Percentiles rank a stretch among this genome's conserved stretches.
These are phyloP conservation scores for Pleurostoma richardsiae DNA, from an alignment of 2,329 filamentous ascomycete species.

Conservation along the genomic window DNA sequence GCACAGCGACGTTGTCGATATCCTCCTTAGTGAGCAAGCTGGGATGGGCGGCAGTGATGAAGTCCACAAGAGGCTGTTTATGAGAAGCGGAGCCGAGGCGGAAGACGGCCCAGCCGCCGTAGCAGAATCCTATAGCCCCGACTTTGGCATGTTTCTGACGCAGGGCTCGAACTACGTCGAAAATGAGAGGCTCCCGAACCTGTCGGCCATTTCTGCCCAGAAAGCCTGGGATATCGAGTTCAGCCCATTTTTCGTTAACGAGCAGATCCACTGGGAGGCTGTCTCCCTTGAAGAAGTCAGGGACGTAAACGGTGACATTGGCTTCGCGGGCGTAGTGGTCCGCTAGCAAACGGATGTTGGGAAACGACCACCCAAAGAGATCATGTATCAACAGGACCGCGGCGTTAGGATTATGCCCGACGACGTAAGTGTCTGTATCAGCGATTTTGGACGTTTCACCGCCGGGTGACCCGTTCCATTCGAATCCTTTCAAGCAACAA, in stretches of 20 bases:
- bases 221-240: neutral
- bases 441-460: neutral
- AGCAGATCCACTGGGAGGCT: neutral
- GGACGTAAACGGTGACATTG: conserved; percentile 38
- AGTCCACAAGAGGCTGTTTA: conserved; percentile 35
- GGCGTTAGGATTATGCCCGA: conserved; percentile 27
- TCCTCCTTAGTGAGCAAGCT: conserved; percentile 35
- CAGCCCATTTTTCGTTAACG: neutral
- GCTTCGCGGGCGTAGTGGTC: conserved; percentile 40
- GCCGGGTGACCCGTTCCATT: neutral
- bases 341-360: conserved; percentile 41
- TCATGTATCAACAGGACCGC: conserved; percentile 46
- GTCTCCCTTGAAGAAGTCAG: conserved; percentile 36
- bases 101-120: conserved; percentile 45
- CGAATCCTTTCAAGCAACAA: neutral
- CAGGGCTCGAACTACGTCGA: conserved; percentile 28
- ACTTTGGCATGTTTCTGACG: conserved; percentile 25
- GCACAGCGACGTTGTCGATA: conserved; percentile 37
- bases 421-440: conserved; percentile 28
- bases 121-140: conserved; percentile 44
- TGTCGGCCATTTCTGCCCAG: neutral
- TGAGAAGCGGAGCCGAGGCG: conserved; percentile 33
- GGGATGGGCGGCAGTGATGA: conserved; percentile 38
- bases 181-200: conserved; percentile 27
- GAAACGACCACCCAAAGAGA: conserved; percentile 42